Base-by-base conservation (phyloP, 352 stramenopile genomes). In the Globisporangium uncinulatum region DNA sequence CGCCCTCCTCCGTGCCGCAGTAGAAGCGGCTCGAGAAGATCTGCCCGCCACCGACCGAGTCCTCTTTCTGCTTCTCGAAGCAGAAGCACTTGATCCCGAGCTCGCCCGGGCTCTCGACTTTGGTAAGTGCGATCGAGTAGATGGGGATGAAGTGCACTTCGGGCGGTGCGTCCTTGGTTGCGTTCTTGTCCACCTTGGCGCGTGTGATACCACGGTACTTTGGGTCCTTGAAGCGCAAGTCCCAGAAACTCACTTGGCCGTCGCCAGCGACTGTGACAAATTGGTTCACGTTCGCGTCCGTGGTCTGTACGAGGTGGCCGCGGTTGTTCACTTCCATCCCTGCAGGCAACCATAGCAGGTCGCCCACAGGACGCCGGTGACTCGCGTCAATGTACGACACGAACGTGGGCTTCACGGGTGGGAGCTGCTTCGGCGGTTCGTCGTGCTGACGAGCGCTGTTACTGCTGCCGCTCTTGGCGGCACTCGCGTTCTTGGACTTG, bases 201-300 rank as follows among this genome's bases (percentile, higher is more conserved):
- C 76, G 82, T 19, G 79, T 80, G 45, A 86, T 62, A 6, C 78
- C 76, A 10, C 80, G 76, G 54, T 93, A 89, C 61, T 86, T 93
- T 3, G 80, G 80, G 61, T 94, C 83, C 67, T 91, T 89, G 73
- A 95, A 98, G 29, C 91, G 77, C 19, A 94, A 65, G 54, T 98
- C 93, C 92, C 92, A 98, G 63, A 98, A 94, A 4, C 87, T 80
- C 21, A 97, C 86, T 61, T 96, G 86, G 7, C 92, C 92, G 50
- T 98, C 93, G 8, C 78, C 79, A 0, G 91, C 89, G 47, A 97
- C 84, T 19, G 90, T 97, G 51, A 97, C 82, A 57, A 98, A 98
- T 58, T 98, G 93, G 70, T 96, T 74, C 8, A 89, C 79, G 41
- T 60, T 63, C 3, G 63, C 56, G 37, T 89, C 70, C 0, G 63